phyloP scores from a whole-genome alignment of 2,329 filamentous ascomycete genomes.

The Colletotrichum limetticola region DNA sequence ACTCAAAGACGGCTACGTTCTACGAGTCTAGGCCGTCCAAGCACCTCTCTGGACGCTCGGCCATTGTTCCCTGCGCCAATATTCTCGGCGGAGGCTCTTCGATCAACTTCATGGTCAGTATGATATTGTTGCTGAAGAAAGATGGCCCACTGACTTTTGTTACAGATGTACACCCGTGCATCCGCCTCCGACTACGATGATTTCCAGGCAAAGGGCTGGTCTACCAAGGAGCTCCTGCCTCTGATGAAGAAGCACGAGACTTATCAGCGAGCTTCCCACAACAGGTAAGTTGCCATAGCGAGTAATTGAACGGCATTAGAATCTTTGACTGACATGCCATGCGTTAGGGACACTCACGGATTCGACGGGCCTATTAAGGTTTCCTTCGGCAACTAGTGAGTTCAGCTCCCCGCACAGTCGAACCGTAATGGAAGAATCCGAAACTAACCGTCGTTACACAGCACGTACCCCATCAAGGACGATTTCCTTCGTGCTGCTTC shows the following conservation, averaged over 20 bases:
- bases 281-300: constrained; percentile 51
- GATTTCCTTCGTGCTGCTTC: constrained; percentile 81
- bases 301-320: background rate
- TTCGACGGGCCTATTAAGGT: constrained; percentile 86
- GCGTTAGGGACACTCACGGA: constrained; percentile 72
- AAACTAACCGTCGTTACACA: constrained; percentile 36
- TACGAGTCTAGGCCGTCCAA: constrained; percentile 82
- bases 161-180: constrained; percentile 77
- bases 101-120: constrained; percentile 78
- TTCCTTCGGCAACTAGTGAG: constrained; percentile 78
- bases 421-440: background rate
- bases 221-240: constrained; percentile 78
- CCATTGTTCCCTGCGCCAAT: constrained; percentile 80
- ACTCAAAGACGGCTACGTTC: constrained; percentile 85
- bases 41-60: constrained; percentile 76
- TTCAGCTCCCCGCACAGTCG: background rate
- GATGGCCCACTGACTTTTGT: constrained; percentile 29
- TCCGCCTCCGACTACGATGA: constrained; percentile 81
- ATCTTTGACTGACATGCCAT: background rate
- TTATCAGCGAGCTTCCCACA: constrained; percentile 74
- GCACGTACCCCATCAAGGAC: constrained; percentile 82
- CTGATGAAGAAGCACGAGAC: constrained; percentile 86
- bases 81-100: constrained; percentile 78
- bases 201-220: constrained; percentile 84
- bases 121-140: background rate